A percentile compares a stretch with the other conserved stretches of the same genome.
phyloP scores from a whole-genome alignment of 2,329 filamentous ascomycete genomes.

The Aspergillaceae sp. region DNA sequence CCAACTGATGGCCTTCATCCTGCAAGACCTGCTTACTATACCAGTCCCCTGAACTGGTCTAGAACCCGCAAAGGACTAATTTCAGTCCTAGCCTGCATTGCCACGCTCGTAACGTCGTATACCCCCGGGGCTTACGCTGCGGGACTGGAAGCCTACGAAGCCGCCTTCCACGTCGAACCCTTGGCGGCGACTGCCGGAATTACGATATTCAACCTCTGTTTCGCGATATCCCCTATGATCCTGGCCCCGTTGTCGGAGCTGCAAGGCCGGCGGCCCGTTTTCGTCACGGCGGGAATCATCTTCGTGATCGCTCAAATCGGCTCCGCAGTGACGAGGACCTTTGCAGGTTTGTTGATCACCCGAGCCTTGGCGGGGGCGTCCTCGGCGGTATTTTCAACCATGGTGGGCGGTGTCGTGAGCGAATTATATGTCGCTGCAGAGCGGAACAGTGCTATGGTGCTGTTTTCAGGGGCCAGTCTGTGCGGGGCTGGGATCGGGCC shows the following conservation, averaged over 20 bases:
- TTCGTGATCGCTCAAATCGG: not conserved
- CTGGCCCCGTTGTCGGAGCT: not conserved
- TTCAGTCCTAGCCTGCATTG: too few species aligned
- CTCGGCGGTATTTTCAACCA: not conserved
- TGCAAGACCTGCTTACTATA: too few species aligned
- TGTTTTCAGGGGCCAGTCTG: not conserved
- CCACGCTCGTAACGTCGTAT: not conserved
- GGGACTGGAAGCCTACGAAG: not conserved
- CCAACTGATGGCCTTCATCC: too few species aligned
- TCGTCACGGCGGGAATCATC: not conserved
- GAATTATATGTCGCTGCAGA: not conserved
- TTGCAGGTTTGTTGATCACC: not conserved
- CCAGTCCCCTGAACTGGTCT: too few species aligned
- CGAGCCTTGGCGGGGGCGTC: not conserved
- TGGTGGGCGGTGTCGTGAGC: not conserved
- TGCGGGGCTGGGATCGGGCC: constrained; percentile 1
- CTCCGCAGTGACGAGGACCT: not conserved
- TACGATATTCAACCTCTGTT: not conserved
- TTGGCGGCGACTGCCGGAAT: not conserved
- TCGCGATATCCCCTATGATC: not conserved
- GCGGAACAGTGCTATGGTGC: not conserved
- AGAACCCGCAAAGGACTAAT: too few species aligned
- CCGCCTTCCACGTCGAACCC: not conserved
- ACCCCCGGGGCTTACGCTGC: not conserved
- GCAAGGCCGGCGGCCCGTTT: not conserved